Base-by-base conservation (phyloP, 306 rosid species). In the Vigna unguiculata region DNA sequence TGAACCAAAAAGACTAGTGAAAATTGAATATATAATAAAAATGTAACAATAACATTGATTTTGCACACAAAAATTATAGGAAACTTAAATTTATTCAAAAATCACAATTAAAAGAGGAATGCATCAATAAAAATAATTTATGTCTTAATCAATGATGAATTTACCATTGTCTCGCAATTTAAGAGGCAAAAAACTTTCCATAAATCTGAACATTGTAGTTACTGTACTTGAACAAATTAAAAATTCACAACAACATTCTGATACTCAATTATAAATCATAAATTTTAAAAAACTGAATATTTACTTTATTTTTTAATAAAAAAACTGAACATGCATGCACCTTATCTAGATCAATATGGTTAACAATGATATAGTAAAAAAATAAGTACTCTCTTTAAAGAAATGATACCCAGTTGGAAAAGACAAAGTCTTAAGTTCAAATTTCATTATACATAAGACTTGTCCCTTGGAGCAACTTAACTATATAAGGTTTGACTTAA, bases 381-480 rank as follows among this genome's bases (percentile, higher is more conserved):
- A 6, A 49, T 8, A 47, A 16, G 0, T 16, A 17, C 7, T 36
- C 20, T 7, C 21, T 49, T 49, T 17, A 49, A 32, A 32, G 9
- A 34, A 34, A 34, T 7, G 40, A 1, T 34, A 34, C 1, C 43
- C 43, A 38, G 2, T 38, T 38, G 8, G 11, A 7, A 38, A 38
- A 38, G 38, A 32, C 38, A 32, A 30, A 30, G 34, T 30, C 34
- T 30, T 30, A 30, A 1, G 9, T 36, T 36, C 9, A 71, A 78
- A 49, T 43, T 48, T 32, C 72, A 79, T 60, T 62, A 63, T 65
- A 62, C 2, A 5, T 28, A 15, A 20, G 32, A 78, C 53, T 7
- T 61, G 78, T 74, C 58, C 58, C 72, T 71, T 79, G 63, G 7
- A 20, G 30, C 60, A 52, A 51, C 45, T 62, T 61, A 71, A 79